Evolutionary conservation across 2,329 filamentous ascomycete genomes (phyloP).

Genomic region (Macrophomina pseudophaseolina): DNA sequence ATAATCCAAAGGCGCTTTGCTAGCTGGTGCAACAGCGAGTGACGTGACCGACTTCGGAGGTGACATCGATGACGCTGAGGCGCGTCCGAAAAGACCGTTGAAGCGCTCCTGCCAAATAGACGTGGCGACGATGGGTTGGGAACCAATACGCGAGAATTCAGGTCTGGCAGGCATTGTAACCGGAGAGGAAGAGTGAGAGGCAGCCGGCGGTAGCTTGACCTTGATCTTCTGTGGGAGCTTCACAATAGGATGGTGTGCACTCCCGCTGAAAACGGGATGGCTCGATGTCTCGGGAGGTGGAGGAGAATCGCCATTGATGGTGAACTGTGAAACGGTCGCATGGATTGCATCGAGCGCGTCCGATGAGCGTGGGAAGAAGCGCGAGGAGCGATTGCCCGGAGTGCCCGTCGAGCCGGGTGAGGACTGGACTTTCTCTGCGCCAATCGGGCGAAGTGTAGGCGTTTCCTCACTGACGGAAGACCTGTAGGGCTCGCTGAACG

Average conservation of each 20-base stretch:
- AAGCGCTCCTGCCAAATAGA: conserved; percentile 79
- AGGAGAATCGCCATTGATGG: conserved; percentile 40
- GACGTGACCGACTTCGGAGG: conserved; percentile 16
- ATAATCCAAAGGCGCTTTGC: conserved; percentile 23
- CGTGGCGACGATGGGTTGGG: conserved; percentile 46
- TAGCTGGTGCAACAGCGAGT: conserved; percentile 16
- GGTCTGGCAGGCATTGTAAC: conserved; percentile 46
- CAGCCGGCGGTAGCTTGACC: conserved; percentile 76
- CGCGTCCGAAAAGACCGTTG: conserved; percentile 66
- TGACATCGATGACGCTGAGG: conserved; percentile 4
- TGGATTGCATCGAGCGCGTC: conserved; percentile 11
- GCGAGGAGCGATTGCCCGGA: conserved; percentile 34
- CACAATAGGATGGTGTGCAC: conserved; percentile 69
- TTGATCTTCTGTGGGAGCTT: conserved; percentile 73
- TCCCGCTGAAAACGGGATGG: conserved; percentile 75
- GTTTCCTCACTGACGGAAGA: conserved; percentile 3
- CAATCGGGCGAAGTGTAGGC: conserved; percentile 13
- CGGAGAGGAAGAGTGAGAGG: conserved; percentile 45
- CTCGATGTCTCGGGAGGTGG: conserved; percentile 75
- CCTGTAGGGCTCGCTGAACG: conserved; percentile 11
- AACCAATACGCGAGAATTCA: conserved; percentile 35
- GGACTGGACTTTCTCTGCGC: conserved; percentile 23
- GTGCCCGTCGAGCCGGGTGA: conserved; percentile 16
- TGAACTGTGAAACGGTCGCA: conserved; percentile 16
- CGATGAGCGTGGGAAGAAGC: conserved; percentile 41